Conservation (phyloP, 2,329 filamentous ascomycete genomes). For the Aspergillus hiratsukae region DNA sequence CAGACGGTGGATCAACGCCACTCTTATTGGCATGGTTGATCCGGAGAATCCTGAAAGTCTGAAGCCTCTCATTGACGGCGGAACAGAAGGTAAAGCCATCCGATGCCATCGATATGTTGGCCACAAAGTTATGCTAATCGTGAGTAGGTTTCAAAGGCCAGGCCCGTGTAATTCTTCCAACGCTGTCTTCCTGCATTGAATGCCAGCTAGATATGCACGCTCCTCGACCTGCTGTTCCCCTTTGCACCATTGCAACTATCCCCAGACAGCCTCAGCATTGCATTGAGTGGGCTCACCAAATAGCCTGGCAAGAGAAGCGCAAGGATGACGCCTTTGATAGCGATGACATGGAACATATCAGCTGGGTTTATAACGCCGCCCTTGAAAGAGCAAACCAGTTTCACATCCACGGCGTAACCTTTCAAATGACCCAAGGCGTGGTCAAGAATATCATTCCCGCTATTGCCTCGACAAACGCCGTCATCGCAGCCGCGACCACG, state of each 20-base stretch:
- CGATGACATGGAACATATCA: conserved; percentile 93
- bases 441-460: conserved; percentile 99
- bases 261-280: conserved; percentile 96
- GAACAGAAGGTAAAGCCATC: conserved; percentile 67
- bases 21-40: conserved; percentile 84
- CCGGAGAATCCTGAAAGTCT: conserved; percentile 74
- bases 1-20: conserved; percentile 97
- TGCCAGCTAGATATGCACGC: conserved; percentile 98
- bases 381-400: conserved; percentile 78
- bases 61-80: conserved; percentile 93
- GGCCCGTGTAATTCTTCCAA: conserved; percentile 84
- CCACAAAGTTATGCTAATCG: conserved; percentile 12
- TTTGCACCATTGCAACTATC: conserved; percentile 94
- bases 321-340: conserved; percentile 85
- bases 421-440: conserved; percentile 91
- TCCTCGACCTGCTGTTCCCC: conserved; percentile 89
- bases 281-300: conserved; percentile 97
- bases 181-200: conserved; percentile 92
- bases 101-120: not conserved
- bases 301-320: conserved; percentile 87
- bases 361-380: conserved; percentile 90
- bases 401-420: conserved; percentile 87
- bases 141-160: conserved; percentile 85
- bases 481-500: conserved; percentile 91
- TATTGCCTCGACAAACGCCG: conserved; percentile 95